Evolutionary conservation across 176 grass and related monocot genomes (phyloP).

Genomic region (Otatea glauca): DNA sequence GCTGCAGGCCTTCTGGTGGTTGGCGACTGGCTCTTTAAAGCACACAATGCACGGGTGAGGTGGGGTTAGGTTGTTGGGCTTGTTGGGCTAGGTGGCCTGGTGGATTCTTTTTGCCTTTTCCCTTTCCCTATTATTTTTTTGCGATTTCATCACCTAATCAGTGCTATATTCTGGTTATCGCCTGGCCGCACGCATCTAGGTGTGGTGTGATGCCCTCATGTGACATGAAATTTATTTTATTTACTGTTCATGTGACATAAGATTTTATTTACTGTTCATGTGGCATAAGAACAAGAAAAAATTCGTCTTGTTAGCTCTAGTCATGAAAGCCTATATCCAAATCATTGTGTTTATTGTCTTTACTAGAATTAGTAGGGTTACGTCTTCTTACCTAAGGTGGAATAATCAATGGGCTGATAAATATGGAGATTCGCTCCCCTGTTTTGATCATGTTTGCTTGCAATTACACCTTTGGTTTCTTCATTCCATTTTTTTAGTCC

Average conservation of each 20-base stretch:
- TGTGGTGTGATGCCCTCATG: too few species aligned
- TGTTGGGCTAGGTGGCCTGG: background rate
- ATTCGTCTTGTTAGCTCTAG: background rate
- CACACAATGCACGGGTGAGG: background rate
- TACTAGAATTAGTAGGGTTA: conserved; percentile 2
- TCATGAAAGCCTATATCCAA: conserved; percentile 12
- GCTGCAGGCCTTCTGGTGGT: background rate
- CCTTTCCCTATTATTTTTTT: too few species aligned
- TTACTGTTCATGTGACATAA: background rate
- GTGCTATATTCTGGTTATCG: too few species aligned
- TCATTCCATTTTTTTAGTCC: too few species aligned
- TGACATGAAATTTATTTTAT: background rate
- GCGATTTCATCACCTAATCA: too few species aligned
- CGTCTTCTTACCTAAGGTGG: conserved; percentile 2
- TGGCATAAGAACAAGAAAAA: conserved; percentile 18
- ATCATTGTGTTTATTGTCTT: conserved; percentile 1
- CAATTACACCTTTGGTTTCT: background rate
- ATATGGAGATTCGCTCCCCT: background rate
- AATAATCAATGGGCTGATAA: conserved; percentile 2
- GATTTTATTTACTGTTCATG: conserved; percentile 13
- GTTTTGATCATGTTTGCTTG: background rate
- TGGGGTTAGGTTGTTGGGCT: background rate
- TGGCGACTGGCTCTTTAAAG: background rate
- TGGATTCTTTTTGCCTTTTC: too few species aligned
- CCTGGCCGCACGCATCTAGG: too few species aligned